These are phyloP conservation scores for Nyssa sinensis DNA, from an alignment of 148 eudicot species.

Conservation along the genomic window DNA sequence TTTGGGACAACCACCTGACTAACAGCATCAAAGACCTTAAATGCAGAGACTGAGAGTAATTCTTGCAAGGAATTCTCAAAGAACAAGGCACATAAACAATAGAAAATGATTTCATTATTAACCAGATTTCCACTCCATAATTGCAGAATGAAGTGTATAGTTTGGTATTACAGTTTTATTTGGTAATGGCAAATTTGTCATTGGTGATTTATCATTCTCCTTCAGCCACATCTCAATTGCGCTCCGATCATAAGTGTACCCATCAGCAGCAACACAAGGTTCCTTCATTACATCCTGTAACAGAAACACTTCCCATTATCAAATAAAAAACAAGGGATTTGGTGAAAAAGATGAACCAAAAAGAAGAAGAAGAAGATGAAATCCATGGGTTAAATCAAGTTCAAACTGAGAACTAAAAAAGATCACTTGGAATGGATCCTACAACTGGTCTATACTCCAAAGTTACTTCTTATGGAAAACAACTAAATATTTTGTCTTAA, in stretches of 20 bases:
- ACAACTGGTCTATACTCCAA: too few relatives aligned
- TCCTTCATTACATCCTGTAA: conserved; percentile 78
- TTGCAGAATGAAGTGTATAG: conserved; percentile 66
- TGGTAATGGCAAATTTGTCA: conserved; percentile 60
- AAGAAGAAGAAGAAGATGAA: background rate
- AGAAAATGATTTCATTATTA: conserved; percentile 5
- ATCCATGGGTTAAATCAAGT: background rate
- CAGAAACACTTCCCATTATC: conserved; percentile 3
- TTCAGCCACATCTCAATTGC: conserved; percentile 77
- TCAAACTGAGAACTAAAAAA: too few relatives aligned
- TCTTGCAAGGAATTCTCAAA: background rate
- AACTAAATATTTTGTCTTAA: too few relatives aligned
- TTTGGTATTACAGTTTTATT: conserved; percentile 64
- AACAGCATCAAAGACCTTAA: background rate
- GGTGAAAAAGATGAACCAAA: conserved; percentile 3
- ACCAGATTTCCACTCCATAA: conserved; percentile 66
- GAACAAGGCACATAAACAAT: background rate
- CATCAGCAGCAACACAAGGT: conserved; percentile 89
- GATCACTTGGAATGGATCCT: too few relatives aligned
- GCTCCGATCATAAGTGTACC: conserved; percentile 79
- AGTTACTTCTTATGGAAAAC: too few relatives aligned
- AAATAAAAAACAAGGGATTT: background rate
- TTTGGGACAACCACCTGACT: background rate
- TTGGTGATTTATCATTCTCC: conserved; percentile 67
- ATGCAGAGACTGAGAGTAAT: too few relatives aligned